Evolutionary conservation across 192 early-diverging fungal genomes (phyloP).

Genomic region (Cladochytrium replicatum): DNA sequence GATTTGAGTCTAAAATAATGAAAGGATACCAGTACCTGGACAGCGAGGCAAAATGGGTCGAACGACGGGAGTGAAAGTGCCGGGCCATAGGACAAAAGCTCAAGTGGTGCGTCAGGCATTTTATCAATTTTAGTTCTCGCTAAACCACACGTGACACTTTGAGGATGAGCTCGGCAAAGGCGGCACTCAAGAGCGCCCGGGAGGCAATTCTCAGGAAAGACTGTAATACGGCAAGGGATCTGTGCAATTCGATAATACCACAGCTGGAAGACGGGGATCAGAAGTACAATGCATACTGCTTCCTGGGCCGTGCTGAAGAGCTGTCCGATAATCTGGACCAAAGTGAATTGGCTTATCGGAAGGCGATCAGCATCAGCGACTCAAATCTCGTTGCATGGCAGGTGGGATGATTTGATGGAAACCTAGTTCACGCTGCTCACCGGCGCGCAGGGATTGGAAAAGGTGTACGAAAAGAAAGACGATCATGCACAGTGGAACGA

Average conservation of each 20-base stretch:
- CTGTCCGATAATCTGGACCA: background rate
- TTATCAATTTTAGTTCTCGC: too few species aligned
- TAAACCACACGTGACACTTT: too few species aligned
- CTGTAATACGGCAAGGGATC: too few species aligned
- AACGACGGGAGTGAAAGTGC: slow-evolving; percentile 54
- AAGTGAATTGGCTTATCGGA: background rate
- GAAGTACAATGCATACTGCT: background rate
- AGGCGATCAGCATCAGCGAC: background rate
- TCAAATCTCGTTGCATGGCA: background rate
- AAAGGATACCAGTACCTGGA: slow-evolving; percentile 11
- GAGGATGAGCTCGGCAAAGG: too few species aligned
- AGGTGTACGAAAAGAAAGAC: background rate
- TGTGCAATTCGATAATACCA: too few species aligned
- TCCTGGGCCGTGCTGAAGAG: background rate
- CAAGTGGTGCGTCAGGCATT: slow-evolving; percentile 27
- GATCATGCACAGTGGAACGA: background rate
- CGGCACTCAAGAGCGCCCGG: too few species aligned
- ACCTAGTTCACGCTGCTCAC: background rate
- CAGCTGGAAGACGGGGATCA: too few species aligned
- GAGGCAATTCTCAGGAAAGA: too few species aligned
- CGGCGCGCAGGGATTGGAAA: background rate
- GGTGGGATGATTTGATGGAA: background rate
- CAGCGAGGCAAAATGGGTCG: slow-evolving; percentile 59
- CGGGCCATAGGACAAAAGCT: slow-evolving; percentile 64
- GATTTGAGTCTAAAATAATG: background rate